Evolutionary conservation across 306 rosid genomes (phyloP).

Genomic region (Castanospermum australe): DNA sequence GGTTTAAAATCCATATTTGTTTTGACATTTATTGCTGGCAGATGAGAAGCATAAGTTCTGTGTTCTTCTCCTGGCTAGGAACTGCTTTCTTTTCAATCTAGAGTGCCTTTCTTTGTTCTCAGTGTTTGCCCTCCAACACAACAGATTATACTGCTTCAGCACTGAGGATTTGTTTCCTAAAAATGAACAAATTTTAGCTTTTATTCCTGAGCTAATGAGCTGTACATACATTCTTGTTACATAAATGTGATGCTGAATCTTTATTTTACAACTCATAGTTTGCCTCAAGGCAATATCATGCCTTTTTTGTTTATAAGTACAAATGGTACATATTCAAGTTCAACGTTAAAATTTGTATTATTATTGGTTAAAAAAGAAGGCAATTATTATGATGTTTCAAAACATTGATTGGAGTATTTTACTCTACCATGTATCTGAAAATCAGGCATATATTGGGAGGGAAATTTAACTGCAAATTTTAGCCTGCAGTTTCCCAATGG

Average conservation of each 20-base stretch:
- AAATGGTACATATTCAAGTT: no score
- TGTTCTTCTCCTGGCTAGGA: background rate
- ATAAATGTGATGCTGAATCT: background rate
- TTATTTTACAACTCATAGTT: background rate
- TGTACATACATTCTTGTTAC: background rate
- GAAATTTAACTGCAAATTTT: no score
- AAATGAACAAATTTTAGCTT: background rate
- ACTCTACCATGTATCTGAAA: no score
- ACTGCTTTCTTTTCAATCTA: no score
- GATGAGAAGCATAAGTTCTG: background rate
- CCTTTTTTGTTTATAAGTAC: no score
- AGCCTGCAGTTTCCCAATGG: no score
- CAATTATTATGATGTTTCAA: no score
- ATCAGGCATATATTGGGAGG: no score
- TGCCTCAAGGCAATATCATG: no score
- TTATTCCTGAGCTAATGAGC: background rate
- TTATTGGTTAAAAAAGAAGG: no score
- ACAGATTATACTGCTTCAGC: background rate
- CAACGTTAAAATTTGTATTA: no score
- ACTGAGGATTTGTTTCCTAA: background rate
- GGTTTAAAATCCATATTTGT: constrained; percentile 22
- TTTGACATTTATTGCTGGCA: background rate
- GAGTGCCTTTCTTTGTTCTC: constrained; percentile 18
- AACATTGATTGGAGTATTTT: no score
- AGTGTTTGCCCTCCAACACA: background rate